A percentile compares a stretch with the other conserved stretches of the same genome.
These are phyloP conservation scores for Ogataea pini DNA, from an alignment of 805 yeast species.

Conservation along the genomic window DNA sequence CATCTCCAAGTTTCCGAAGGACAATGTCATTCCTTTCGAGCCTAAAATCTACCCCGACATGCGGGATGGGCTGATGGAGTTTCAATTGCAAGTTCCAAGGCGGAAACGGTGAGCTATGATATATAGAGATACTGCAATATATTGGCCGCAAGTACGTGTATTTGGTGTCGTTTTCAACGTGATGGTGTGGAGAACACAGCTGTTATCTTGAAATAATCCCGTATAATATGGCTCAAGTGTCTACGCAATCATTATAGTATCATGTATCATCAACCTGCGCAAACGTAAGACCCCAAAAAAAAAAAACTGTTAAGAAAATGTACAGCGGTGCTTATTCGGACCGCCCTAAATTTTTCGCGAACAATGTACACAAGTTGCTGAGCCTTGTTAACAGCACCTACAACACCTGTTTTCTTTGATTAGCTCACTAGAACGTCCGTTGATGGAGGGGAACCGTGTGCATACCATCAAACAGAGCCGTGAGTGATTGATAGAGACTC, in stretches of 20 bases:
- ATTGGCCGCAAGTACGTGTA: background rate
- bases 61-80: conserved; percentile 36
- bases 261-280: background rate
- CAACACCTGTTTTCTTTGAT: background rate
- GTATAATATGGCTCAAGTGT: background rate
- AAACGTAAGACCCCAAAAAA: background rate
- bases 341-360: background rate
- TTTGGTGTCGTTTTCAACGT: background rate
- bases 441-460: background rate
- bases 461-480: background rate
- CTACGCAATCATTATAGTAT: background rate
- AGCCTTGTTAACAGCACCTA: conserved; percentile 1
- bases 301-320: background rate
- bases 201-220: too few relatives aligned
- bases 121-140: background rate
- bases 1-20: conserved; percentile 36
- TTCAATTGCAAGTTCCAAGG: conserved; percentile 30
- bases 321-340: background rate
- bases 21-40: conserved; percentile 26
- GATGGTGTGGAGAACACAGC: background rate
- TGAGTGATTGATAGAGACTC: background rate
- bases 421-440: background rate
- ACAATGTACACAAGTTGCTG: background rate
- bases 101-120: conserved; percentile 1
- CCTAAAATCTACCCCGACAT: conserved; percentile 34